These are phyloP conservation scores for Chenopodium formosanum DNA, from an alignment of 148 eudicot genomes.

Conservation along the genomic window DNA sequence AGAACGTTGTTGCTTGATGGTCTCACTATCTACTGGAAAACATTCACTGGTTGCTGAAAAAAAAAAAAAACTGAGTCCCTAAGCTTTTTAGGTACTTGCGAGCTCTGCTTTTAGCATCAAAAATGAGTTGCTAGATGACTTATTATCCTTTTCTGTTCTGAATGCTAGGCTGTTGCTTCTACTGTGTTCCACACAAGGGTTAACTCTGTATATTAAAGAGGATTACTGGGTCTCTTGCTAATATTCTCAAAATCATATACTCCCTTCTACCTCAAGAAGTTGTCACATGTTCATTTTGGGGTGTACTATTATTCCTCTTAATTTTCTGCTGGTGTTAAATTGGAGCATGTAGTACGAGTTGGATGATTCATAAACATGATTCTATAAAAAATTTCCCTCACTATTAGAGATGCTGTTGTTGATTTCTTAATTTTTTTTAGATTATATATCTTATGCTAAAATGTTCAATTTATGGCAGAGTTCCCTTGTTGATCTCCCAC, in stretches of 20 bases:
- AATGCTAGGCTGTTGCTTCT: background rate
- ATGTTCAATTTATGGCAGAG: conserved; percentile 59
- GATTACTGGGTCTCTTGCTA: background rate
- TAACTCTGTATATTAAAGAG: background rate
- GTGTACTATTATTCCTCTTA: background rate
- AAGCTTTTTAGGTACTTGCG: background rate
- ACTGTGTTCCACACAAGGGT: background rate
- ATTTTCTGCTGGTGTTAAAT: background rate
- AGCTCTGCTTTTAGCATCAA: background rate
- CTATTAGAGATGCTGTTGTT: too few species aligned
- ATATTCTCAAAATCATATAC: background rate
- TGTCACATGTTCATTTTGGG: background rate
- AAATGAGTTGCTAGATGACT: background rate
- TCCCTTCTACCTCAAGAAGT: background rate
- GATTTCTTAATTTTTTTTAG: background rate
- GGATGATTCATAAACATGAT: too few species aligned
- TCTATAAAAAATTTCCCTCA: too few species aligned
- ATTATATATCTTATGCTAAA: conserved; percentile 7
- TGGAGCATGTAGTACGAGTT: background rate
- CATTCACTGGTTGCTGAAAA: background rate
- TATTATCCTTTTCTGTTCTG: background rate
- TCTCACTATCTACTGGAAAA: background rate
- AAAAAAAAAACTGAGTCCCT: background rate
- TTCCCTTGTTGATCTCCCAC: conserved; percentile 92
- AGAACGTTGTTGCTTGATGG: background rate